phyloP scores from a whole-genome alignment of 176 grass and related monocot species.

The Triticum dicoccoides region DNA sequence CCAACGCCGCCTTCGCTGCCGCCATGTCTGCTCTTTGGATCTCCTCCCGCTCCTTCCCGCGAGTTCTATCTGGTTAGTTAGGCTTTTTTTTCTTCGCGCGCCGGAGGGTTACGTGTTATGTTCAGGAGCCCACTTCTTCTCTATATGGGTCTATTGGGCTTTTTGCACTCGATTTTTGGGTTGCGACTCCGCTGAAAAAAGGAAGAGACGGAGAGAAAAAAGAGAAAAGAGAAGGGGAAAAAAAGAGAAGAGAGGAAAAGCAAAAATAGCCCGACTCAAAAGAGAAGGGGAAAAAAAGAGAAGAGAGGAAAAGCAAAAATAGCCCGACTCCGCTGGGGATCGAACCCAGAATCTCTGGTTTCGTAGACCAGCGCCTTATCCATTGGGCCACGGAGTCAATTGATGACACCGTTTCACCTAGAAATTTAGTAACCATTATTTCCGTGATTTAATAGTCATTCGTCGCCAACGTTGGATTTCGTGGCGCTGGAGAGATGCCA shows the following conservation, averaged over 20 bases:
- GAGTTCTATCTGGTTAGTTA: not conserved
- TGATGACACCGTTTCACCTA: fast-evolving
- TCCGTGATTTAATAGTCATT: not conserved
- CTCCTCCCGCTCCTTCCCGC: not conserved
- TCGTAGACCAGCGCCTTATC: conserved; percentile 97
- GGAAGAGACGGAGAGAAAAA: too few species aligned
- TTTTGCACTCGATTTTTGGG: not conserved
- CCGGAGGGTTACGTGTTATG: not conserved
- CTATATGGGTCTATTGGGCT: not conserved
- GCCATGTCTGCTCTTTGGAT: conserved; percentile 12
- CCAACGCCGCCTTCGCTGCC: conserved; percentile 12
- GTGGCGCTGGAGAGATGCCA: not conserved
- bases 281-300: too few species aligned
- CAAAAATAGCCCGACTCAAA: too few species aligned
- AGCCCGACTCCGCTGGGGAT: conserved; percentile 71
- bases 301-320: not conserved
- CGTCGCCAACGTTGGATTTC: not conserved
- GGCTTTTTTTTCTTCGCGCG: conserved; percentile 18
- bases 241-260: too few species aligned
- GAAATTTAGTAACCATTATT: too few species aligned
- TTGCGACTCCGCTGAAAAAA: not conserved
- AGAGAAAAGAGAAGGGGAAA: too few species aligned
- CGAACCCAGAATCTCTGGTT: conserved; percentile 99
- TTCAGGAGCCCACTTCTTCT: not conserved
- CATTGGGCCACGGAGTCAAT: conserved; percentile 87